Evolutionary conservation across 768 basidiomycete species (phyloP), one percentile per base, ranked within the genome.

Genomic region (Lactifluus subvellereus): DNA sequence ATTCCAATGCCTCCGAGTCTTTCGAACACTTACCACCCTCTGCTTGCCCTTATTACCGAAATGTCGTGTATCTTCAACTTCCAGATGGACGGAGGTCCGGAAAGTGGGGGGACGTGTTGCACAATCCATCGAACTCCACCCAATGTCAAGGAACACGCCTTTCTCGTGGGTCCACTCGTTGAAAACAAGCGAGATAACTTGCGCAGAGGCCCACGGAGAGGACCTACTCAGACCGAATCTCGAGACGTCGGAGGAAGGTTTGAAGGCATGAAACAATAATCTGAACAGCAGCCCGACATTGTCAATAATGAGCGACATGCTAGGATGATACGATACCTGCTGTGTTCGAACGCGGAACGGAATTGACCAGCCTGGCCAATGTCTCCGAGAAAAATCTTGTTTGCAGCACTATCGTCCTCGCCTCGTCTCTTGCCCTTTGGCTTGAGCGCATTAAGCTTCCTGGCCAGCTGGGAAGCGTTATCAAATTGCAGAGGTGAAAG

Each of bases 401-500:
- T 67, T n/a, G 61, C 56, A 5, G 57, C 22, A 13, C 66, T 67
- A 16, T 62, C 57, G 20, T 68, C 67, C 37, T 59, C 58, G 33
- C 56, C 61, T 10, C 13, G 18, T 43, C 45, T 57, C 43, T 55
- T 59, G 11, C 53, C 47, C 20, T 63, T 63, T 42, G 61, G 66
- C 18, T 53, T 63, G 32, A 62, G 62, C 5, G 53, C 42, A 13
- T 10, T 54, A 18, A 68, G 55, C 61, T 45, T 68, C 11, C 57
- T 62, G 32, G 48, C 27, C 11, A 68, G 54, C 22, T 66, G 61
- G 4, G 43, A 9, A 40, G 40, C 14, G 27, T 22, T 18, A 45
- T 42, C 35, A 22, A 66, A 61, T 35, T 62, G 55, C n/a, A 68
- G 59, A n/a, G 67, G 67, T 13, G 67, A 66, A 3, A 68, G 59